Evolutionary conservation across 2,329 filamentous ascomycete species (phyloP).

Genomic region (Botrytis fabae): DNA sequence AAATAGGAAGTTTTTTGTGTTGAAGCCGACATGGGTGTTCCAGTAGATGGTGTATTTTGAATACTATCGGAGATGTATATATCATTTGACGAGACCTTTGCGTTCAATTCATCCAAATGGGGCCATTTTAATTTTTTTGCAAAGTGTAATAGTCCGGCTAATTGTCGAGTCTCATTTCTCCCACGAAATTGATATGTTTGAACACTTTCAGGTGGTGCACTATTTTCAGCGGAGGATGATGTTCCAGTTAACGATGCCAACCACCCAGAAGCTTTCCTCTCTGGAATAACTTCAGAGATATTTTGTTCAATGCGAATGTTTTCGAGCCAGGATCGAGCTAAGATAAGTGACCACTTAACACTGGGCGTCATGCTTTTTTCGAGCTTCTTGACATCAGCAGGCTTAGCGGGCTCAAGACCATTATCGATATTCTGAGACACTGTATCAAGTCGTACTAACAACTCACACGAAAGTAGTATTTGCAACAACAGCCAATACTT

Average conservation of each 20-base stretch:
- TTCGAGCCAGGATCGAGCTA: constrained; percentile 67
- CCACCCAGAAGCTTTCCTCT: constrained; percentile 49
- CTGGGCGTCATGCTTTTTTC: constrained; percentile 60
- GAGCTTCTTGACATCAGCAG: constrained; percentile 60
- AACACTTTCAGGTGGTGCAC: constrained; percentile 44
- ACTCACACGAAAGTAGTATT: constrained; percentile 63
- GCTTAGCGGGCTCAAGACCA: constrained; percentile 52
- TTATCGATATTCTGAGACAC: constrained; percentile 61
- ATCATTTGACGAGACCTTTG: constrained; percentile 39
- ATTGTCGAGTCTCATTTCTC: constrained; percentile 58
- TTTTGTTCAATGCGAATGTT: constrained; percentile 60
- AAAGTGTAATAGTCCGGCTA: constrained; percentile 63
- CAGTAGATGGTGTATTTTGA: constrained; percentile 31
- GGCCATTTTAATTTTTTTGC: constrained; percentile 64
- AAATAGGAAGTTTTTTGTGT: constrained; percentile 41
- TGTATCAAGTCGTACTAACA: constrained; percentile 63
- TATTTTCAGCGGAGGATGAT: constrained; percentile 41
- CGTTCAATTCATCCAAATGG: constrained; percentile 48
- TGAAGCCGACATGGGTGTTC: constrained; percentile 38
- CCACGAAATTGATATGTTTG: constrained; percentile 41
- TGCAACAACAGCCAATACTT: constrained; percentile 68
- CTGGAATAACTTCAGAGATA: constrained; percentile 33
- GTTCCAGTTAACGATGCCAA: constrained; percentile 57
- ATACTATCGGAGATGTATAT: constrained; percentile 35
- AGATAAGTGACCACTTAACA: constrained; percentile 67